Base-by-base conservation (phyloP, 257 asterid species). In the Scutellaria barbata region DNA sequence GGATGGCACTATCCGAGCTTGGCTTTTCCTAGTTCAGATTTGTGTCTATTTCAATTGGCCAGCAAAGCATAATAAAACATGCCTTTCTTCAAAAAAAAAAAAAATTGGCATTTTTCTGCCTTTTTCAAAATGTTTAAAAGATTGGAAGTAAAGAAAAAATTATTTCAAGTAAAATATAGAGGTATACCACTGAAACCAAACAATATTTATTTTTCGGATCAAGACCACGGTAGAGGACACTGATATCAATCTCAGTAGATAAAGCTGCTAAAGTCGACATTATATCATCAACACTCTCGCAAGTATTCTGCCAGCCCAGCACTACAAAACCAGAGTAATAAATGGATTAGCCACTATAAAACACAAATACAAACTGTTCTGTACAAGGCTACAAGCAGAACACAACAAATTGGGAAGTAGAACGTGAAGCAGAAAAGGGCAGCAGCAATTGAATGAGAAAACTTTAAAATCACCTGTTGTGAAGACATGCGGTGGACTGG, bases 271-370 rank as follows among this genome's bases (percentile, higher is more conserved):
- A 75, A 69, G 99, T 91, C 12, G 88, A 85, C 74, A 42, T 86
- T 77, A 94, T 94, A 74, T 88, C 95, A 63, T 82, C 87, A 62
- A 88, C 88, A 53, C 85, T 86, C 87, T 94, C 99, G 33, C 95
- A 73, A 41, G 96, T 88, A 81, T 89, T 88, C 82, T 94, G 96
- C 99, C 99, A 94, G 46, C 99, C 99, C 74, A 94, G 63, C 71
- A 91, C 99, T 94, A 85, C 74, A 85, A 42, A 66, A 66, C 58
- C 74, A 75, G 72, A 65, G 67, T 5, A n/a, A 59, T 61, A 53
- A 68, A 52, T 30, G 47, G 14, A 58, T 66, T 70, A 73, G 63
- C 51, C 20, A 30, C 43, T 8, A 61, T 4, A 78, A 52, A 50
- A 51, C n/a, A 63, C 10, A 14, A 5, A 13, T 10, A 41, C 12